Evolutionary conservation across 345 rosid genomes (phyloP).

Genomic region (Isatis tinctoria): DNA sequence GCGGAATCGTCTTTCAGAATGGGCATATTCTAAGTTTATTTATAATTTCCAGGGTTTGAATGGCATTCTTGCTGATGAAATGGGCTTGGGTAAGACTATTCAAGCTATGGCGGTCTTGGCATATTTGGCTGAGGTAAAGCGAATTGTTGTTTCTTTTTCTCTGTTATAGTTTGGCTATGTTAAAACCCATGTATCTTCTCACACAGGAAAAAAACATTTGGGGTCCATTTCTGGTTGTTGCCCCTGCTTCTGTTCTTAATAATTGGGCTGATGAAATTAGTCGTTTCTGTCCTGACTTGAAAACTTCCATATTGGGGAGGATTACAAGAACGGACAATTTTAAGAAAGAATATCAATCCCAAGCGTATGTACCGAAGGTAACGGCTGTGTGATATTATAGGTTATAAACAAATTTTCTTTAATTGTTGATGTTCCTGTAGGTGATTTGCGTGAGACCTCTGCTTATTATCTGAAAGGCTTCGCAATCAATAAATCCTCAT

Average conservation of each 20-base stretch:
- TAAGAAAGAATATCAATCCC: slow-evolving; percentile 93
- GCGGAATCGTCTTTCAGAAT: slow-evolving; percentile 1
- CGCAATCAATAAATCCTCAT: slow-evolving; percentile 5
- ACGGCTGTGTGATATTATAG: background rate
- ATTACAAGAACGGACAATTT: slow-evolving; percentile 74
- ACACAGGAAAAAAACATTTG: slow-evolving; percentile 96
- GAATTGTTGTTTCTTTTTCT: slow-evolving; percentile 4
- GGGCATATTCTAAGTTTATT: slow-evolving; percentile 12
- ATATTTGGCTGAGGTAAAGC: slow-evolving; percentile 94
- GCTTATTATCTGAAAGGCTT: background rate
- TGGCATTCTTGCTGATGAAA: slow-evolving; percentile 99
- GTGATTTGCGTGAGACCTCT: background rate
- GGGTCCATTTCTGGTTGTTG: slow-evolving; percentile 99
- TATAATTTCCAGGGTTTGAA: slow-evolving; percentile 72
- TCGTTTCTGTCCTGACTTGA: slow-evolving; percentile 96
- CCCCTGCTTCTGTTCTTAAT: slow-evolving; percentile 98
- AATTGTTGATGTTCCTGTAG: background rate
- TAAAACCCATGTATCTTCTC: slow-evolving; percentile 29
- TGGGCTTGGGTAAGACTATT: slow-evolving; percentile 99
- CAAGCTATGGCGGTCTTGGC: slow-evolving; percentile 99
- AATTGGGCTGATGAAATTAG: slow-evolving; percentile 99
- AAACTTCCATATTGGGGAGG: slow-evolving; percentile 99
- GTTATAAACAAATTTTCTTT: background rate
- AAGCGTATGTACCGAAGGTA: slow-evolving; percentile 99
- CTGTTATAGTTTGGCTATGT: background rate